These are phyloP conservation scores for Hypomontagnella monticulosa DNA, from an alignment of 495 filamentous ascomycete species.

Conservation along the genomic window DNA sequence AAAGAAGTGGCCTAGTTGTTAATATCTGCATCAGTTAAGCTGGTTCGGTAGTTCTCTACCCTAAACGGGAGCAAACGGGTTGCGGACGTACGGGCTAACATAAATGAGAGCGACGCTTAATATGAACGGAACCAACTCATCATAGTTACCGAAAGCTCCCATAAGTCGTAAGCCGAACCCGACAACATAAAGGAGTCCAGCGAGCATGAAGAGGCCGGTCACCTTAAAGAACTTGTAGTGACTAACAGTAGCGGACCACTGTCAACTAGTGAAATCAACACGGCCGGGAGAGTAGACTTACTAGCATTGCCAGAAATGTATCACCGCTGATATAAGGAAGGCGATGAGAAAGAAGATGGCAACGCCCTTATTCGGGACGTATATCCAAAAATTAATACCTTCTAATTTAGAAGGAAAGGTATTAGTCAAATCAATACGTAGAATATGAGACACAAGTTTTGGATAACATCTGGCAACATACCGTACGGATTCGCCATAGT, in stretches of 20 bases:
- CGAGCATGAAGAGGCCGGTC: conserved; percentile 41
- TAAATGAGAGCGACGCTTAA: conserved; percentile 48
- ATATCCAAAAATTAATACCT: conserved; percentile 3
- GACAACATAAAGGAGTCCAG: conserved; percentile 38
- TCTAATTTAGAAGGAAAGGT: too few species aligned
- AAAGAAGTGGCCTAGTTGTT: conserved; percentile 46
- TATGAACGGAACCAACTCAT: conserved; percentile 30
- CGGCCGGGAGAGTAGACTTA: conserved; percentile 21
- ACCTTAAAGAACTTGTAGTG: conserved; percentile 44
- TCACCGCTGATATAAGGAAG: conserved; percentile 36
- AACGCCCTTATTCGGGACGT: conserved; percentile 46
- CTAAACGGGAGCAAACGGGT: background rate
- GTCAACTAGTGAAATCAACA: background rate
- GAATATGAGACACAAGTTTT: too few species aligned
- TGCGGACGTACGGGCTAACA: conserved; percentile 46
- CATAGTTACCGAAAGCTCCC: conserved; percentile 46
- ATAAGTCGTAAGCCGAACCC: conserved; percentile 48
- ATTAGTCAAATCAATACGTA: too few species aligned
- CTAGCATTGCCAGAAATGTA: conserved; percentile 49
- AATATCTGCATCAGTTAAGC: background rate
- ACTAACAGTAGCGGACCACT: conserved; percentile 16
- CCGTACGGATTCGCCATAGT: too few species aligned
- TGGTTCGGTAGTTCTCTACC: background rate
- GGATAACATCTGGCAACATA: too few species aligned
- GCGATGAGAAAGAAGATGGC: conserved; percentile 44